These are phyloP conservation scores for Lantana camara DNA, from an alignment of 257 asterid genomes.

Conservation along the genomic window DNA sequence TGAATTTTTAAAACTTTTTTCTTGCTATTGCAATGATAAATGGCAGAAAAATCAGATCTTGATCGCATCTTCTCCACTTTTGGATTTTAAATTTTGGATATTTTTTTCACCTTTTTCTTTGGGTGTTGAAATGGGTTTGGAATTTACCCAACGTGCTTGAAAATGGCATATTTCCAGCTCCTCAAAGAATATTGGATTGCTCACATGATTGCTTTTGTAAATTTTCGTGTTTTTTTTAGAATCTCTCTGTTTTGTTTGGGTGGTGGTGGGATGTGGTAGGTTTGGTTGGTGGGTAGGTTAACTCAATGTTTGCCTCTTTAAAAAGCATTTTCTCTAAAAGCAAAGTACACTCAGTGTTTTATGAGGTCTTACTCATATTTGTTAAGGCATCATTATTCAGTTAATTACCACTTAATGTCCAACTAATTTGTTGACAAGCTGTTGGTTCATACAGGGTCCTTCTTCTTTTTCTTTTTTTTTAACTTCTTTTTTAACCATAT, in stretches of 20 bases:
- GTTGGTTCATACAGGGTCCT: background rate
- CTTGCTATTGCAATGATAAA: background rate
- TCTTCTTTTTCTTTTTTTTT: background rate
- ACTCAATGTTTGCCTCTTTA: conserved; percentile 25
- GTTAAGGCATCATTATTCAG: conserved; percentile 7
- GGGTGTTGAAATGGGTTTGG: background rate
- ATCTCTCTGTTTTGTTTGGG: background rate
- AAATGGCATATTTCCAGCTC: background rate
- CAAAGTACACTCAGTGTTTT: background rate
- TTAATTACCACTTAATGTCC: background rate
- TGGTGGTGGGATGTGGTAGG: conserved; percentile 25
- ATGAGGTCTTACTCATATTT: conserved; percentile 4
- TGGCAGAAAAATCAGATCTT: conserved; percentile 7
- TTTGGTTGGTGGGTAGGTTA: conserved; percentile 25
- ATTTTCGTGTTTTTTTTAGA: background rate
- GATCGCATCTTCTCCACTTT: background rate
- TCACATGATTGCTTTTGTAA: background rate
- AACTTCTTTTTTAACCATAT: too few species aligned
- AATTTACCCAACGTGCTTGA: background rate
- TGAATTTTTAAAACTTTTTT: background rate
- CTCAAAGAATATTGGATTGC: conserved; percentile 13
- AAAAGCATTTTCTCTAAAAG: background rate
- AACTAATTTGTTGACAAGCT: background rate
- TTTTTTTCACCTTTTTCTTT: background rate
- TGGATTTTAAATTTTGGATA: background rate